phyloP scores from a whole-genome alignment of 148 eudicot genomes.

The Limonium bicolor region DNA sequence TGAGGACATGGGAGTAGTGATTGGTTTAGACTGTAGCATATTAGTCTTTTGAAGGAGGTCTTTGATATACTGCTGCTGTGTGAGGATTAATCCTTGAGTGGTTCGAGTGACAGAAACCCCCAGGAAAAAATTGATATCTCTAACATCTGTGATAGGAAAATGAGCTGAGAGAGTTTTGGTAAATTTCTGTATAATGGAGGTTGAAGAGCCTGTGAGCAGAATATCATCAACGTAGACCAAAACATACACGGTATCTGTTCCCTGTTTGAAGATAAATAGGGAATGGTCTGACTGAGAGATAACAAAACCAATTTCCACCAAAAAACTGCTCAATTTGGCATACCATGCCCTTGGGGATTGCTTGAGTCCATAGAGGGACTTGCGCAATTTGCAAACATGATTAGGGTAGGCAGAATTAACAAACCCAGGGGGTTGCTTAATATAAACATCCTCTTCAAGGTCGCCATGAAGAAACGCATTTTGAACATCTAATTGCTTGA shows the following conservation, averaged over 20 bases:
- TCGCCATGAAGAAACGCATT: too few species aligned
- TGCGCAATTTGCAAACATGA: background rate
- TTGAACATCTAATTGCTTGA: too few species aligned
- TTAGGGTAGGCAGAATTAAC: background rate
- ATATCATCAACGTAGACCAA: background rate
- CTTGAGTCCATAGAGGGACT: background rate
- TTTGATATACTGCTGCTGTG: too few species aligned
- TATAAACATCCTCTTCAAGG: too few species aligned
- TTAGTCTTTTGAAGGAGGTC: too few species aligned
- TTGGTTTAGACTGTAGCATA: too few species aligned
- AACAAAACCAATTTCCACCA: background rate
- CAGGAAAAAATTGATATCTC: background rate
- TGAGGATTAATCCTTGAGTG: too few species aligned
- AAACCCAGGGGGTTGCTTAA: too few species aligned
- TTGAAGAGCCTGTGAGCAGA: background rate
- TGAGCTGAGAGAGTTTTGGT: background rate
- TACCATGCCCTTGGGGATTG: background rate
- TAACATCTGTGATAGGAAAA: background rate
- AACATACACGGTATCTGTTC: background rate
- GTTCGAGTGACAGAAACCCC: background rate
- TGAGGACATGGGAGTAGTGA: too few species aligned
- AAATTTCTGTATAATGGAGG: background rate
- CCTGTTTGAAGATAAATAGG: background rate
- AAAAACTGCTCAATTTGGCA: background rate
- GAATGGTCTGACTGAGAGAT: background rate